Evolutionary conservation across 495 filamentous ascomycete genomes (phyloP).

Genomic region (Tetracladium marchalianum): DNA sequence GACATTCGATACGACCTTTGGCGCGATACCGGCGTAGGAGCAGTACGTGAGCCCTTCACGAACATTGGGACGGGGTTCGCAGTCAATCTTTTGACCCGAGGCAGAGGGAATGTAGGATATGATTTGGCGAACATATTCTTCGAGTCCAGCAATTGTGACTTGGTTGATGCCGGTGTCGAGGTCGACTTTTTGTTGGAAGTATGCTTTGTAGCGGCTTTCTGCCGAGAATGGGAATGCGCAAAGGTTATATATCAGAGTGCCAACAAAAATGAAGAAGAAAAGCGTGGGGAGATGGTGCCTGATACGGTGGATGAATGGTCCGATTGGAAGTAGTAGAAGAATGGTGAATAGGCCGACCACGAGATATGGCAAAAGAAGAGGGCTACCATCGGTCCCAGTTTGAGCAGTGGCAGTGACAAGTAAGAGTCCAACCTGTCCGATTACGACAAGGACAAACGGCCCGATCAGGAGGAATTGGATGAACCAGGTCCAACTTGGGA

Average conservation of each 20-base stretch:
- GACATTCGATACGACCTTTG: constrained; percentile 40
- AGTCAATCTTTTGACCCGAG: constrained; percentile 47
- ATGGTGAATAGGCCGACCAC: constrained; percentile 54
- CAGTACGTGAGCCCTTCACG: constrained; percentile 47
- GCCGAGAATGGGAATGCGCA: constrained; percentile 80
- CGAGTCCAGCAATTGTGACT: constrained; percentile 62
- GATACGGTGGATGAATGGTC: constrained; percentile 80
- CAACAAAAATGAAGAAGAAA: constrained; percentile 61
- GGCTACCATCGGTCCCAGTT: constrained; percentile 70
- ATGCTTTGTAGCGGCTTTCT: constrained; percentile 70
- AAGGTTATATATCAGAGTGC: constrained; percentile 80
- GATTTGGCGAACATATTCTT: constrained; percentile 57
- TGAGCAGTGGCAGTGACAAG: constrained; percentile 62
- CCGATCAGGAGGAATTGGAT: constrained; percentile 73
- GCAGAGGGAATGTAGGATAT: constrained; percentile 63
- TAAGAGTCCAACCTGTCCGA: constrained; percentile 67
- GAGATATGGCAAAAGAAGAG: constrained; percentile 58
- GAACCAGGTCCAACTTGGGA: constrained; percentile 81
- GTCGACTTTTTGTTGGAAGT: constrained; percentile 75
- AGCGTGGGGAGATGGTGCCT: constrained; percentile 74
- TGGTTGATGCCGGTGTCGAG: constrained; percentile 60
- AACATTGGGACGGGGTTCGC: constrained; percentile 22
- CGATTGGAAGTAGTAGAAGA: constrained; percentile 64
- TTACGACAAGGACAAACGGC: constrained; percentile 64
- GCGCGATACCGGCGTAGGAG: constrained; percentile 57